These are phyloP conservation scores for Lactarius hengduanensis DNA, from an alignment of 768 basidiomycete species.

Conservation along the genomic window DNA sequence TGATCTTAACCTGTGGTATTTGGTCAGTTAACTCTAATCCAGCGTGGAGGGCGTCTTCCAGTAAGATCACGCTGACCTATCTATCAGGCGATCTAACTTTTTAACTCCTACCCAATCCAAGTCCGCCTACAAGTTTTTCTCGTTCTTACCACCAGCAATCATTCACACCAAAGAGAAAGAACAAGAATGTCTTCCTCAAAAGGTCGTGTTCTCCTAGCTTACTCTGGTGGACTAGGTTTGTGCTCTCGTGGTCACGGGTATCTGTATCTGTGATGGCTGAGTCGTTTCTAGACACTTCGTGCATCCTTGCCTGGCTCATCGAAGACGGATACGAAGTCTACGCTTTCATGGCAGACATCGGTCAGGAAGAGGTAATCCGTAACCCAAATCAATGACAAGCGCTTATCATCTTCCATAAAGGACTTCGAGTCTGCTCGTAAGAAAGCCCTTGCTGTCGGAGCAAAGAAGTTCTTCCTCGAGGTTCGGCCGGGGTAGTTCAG, in stretches of 20 bases:
- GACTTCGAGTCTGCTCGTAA: conserved; percentile 89
- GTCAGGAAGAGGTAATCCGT: conserved; percentile 73
- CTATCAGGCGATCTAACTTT: background rate
- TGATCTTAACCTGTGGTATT: too few relatives aligned
- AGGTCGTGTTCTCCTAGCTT: conserved; percentile 93
- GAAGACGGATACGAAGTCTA: conserved; percentile 97
- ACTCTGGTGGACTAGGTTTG: conserved; percentile 96
- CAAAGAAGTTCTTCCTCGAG: conserved; percentile 93
- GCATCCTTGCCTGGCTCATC: conserved; percentile 98
- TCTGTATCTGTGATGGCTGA: conserved; percentile 3
- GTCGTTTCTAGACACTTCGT: conserved; percentile 78
- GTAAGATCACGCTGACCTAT: background rate
- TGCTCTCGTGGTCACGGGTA: conserved; percentile 21
- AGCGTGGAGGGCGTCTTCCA: too few relatives aligned
- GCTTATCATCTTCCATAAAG: conserved; percentile 40
- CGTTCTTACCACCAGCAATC: background rate
- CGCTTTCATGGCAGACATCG: conserved; percentile 96
- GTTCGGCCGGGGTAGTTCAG: conserved; percentile 39
- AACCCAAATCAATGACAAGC: conserved; percentile 8
- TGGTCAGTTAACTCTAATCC: too few relatives aligned
- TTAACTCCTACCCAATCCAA: background rate
- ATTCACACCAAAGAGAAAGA: background rate
- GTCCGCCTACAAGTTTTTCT: background rate
- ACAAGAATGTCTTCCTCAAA: conserved; percentile 46
- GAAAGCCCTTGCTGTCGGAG: conserved; percentile 89